Base-by-base conservation (phyloP, 306 rosid species). In the Calophaca sinica region DNA sequence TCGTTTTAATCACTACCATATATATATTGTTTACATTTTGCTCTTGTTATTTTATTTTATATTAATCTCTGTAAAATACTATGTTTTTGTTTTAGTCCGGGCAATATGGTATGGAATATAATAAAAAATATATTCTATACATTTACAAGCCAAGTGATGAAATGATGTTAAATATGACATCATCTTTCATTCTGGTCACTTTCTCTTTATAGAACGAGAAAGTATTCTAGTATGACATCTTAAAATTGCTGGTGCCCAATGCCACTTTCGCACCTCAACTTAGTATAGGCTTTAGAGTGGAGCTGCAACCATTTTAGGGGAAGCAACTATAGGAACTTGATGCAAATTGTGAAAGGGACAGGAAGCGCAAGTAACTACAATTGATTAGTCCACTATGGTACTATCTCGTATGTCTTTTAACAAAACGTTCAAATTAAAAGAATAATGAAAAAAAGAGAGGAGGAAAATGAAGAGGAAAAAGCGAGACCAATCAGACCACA, bases 331-430 rank as follows among this genome's bases (percentile, higher is more conserved):
- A 53, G 72, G 41, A 62, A 75, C 62, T 53, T 53, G 81, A 53
- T 53, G 68, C 63, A 64, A 36, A 44, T 36, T 48, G 60, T 42
- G 69, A 72, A 75, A 80, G 26, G 26, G 26, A 20, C 26, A 20
- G 0, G 26, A 20, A 20, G 26, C 68, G 74, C 39, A 61, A 73
- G 79, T 46, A 73, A 68, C 35, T 68, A 26, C 50, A 62, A 81
- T 29, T 75, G 81, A 53, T 45, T 9, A 38, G 35, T 39, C 78
- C 85, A 76, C 78, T 75, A 44, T 69, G 54, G 55, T 26, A 52
- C 26, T 20, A 20, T 20, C 0, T 20, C 44, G 45, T 26, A 53
- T 54, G 77, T 75, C 57, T 72, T 72, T 62, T 8, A 68, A 2
- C 26, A 7, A 55, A 64, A 79, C n/a, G 49, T 15, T 49, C 6